These are phyloP conservation scores for Mortierella sp. DNA, from an alignment of 371 early-diverging fungal species.

Conservation along the genomic window DNA sequence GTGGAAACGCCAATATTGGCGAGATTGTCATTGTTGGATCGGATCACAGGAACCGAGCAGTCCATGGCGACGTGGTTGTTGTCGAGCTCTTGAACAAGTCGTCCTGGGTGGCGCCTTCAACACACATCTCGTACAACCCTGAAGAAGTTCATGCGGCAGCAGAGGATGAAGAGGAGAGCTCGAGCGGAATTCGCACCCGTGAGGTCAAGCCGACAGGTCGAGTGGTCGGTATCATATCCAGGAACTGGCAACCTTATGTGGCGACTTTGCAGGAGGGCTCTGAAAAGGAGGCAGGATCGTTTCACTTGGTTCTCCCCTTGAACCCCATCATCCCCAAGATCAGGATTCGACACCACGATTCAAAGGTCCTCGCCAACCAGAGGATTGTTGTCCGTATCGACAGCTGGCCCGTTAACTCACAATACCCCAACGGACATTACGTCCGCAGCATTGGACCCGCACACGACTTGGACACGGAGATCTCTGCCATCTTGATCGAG, in stretches of 20 bases:
- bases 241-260: constrained; percentile 92
- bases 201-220: constrained; percentile 69
- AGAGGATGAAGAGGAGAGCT: constrained; percentile 40
- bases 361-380: constrained; percentile 73
- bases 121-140: constrained; percentile 66
- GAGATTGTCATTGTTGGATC: constrained; percentile 77
- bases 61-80: constrained; percentile 89
- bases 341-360: constrained; percentile 88
- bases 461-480: constrained; percentile 79
- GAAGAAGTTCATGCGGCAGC: constrained; percentile 59
- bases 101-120: constrained; percentile 70
- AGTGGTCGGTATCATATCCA: constrained; percentile 87
- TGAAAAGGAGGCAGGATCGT: constrained; percentile 65
- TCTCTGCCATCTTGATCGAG: constrained; percentile 84
- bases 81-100: constrained; percentile 77
- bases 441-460: constrained; percentile 84
- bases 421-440: constrained; percentile 93
- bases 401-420: constrained; percentile 82
- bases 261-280: constrained; percentile 83
- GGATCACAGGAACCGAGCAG: constrained; percentile 84
- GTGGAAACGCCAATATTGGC: constrained; percentile 61
- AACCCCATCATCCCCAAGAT: constrained; percentile 91
- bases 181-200: constrained; percentile 18
- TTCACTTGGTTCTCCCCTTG: constrained; percentile 85
- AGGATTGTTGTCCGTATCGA: constrained; percentile 94